These are phyloP conservation scores for Podospora pseudocomata DNA, from an alignment of 495 filamentous ascomycete genomes.

Conservation along the genomic window DNA sequence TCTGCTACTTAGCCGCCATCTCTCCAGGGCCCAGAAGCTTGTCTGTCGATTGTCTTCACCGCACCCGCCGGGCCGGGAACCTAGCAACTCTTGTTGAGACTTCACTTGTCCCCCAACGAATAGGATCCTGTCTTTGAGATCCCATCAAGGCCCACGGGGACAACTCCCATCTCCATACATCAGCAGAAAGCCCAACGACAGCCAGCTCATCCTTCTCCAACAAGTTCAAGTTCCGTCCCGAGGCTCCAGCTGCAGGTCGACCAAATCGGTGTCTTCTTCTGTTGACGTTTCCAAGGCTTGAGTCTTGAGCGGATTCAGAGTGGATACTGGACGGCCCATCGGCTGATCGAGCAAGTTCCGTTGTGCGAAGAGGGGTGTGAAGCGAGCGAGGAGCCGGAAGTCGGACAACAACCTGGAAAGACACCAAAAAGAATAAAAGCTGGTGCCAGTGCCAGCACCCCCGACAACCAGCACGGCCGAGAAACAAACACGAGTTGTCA, in stretches of 20 bases:
- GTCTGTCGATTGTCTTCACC: not conserved
- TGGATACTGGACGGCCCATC: conserved; percentile 13
- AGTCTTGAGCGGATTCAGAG: conserved; percentile 8
- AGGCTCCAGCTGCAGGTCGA: conserved; percentile 25
- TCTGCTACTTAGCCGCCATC: not conserved
- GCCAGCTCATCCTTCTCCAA: conserved; percentile 2
- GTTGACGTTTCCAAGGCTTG: conserved; percentile 9
- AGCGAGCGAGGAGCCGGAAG: conserved; percentile 2
- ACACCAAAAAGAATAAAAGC: not conserved
- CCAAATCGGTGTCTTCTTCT: conserved; percentile 11
- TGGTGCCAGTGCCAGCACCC: conserved; percentile 9
- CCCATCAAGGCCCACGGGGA: not conserved
- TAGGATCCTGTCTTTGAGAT: not conserved
- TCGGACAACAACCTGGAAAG: not conserved
- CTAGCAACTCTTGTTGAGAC: not conserved
- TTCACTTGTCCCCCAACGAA: not conserved
- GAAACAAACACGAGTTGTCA: not conserved
- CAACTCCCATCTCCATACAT: not conserved
- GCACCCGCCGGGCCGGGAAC: not conserved
- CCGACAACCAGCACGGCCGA: not conserved
- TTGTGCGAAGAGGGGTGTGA: not conserved
- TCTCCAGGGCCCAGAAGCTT: not conserved
- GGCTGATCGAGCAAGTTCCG: conserved; percentile 9
- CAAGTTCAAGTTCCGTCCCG: not conserved
- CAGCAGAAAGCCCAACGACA: not conserved